A percentile compares a stretch with the other conserved stretches of the same genome.
These are phyloP conservation scores for Diaporthe capsici DNA, from an alignment of 2,329 filamentous ascomycete species.

Conservation along the genomic window DNA sequence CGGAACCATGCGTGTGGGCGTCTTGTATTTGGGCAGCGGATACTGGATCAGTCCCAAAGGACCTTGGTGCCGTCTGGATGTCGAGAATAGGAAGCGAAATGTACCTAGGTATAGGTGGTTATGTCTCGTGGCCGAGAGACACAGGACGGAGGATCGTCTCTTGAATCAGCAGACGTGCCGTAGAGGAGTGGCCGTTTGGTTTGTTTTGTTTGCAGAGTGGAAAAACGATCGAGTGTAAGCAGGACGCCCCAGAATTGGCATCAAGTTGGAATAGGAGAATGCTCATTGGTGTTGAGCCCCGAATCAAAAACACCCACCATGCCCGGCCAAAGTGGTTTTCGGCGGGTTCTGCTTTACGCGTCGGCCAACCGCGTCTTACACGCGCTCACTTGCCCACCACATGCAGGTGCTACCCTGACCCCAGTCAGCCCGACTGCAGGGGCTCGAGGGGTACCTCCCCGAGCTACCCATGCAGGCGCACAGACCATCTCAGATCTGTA, in stretches of 20 bases:
- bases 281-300: constrained; percentile 25
- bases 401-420: constrained; percentile 5
- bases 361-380: constrained; percentile 40
- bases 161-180: background rate
- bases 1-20: background rate
- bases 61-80: background rate
- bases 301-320: constrained; percentile 26
- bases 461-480: constrained; percentile 38
- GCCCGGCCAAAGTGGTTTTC: constrained; percentile 32
- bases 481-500: constrained; percentile 35
- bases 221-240: constrained; percentile 17
- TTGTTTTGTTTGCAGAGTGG: background rate
- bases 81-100: background rate
- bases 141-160: constrained; percentile 10
- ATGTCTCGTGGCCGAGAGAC: constrained; percentile 1
- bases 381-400: constrained; percentile 27
- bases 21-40: background rate
- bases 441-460: background rate
- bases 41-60: background rate
- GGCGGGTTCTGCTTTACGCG: constrained; percentile 40
- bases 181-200: background rate
- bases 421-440: constrained; percentile 14
- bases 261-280: constrained; percentile 24
- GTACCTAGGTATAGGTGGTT: background rate
- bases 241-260: constrained; percentile 27